A percentile compares a stretch with the other conserved stretches of the same genome.
Conservation (phyloP, 768 basidiomycete species). For the Kwoniella dejecticola region DNA sequence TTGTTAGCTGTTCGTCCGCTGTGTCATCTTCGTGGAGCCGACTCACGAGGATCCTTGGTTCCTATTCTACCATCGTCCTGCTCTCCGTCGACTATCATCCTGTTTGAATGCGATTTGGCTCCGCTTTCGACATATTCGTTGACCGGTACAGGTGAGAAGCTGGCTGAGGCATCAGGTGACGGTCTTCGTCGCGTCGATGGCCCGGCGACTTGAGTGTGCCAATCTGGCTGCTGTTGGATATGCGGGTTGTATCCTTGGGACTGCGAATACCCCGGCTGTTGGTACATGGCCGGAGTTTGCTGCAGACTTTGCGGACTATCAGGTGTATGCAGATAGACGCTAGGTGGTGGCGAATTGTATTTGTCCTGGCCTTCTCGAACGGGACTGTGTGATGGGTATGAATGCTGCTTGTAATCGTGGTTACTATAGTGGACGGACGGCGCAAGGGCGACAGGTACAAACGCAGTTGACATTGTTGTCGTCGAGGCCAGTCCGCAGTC, state of each 20-base stretch:
- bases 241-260: background rate
- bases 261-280: background rate
- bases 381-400: background rate
- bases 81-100: slow-evolving; percentile 14
- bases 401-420: background rate
- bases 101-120: background rate
- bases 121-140: background rate
- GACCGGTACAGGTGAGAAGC: background rate
- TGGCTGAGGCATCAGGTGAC: slow-evolving; percentile 9
- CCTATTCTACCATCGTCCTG: slow-evolving; percentile 38
- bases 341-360: slow-evolving; percentile 4
- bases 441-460: slow-evolving; percentile 19
- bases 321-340: slow-evolving; percentile 3
- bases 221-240: slow-evolving; percentile 12
- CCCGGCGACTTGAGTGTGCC: slow-evolving; percentile 18
- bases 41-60: slow-evolving; percentile 44
- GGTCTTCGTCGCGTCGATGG: slow-evolving; percentile 13
- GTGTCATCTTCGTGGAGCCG: background rate
- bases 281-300: slow-evolving; percentile 4
- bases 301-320: slow-evolving; percentile 4
- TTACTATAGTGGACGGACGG: slow-evolving; percentile 15
- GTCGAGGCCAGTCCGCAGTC: too few species aligned
- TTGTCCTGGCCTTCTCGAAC: background rate
- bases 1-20: background rate
- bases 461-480: slow-evolving; percentile 21